Conservation (phyloP, 192 early-diverging fungal species). For the Backusella westeae region DNA sequence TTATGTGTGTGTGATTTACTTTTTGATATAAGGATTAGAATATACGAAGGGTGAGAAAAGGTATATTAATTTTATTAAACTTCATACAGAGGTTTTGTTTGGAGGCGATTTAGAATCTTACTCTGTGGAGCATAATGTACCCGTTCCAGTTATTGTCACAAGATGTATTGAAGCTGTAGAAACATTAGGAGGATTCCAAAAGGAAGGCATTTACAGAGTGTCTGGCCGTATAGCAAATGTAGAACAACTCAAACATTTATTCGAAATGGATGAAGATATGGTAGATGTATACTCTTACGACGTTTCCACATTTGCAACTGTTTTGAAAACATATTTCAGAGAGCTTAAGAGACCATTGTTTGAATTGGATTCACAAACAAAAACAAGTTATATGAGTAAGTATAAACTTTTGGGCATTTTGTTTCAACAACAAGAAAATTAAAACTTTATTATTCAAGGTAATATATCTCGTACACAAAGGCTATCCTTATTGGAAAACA, state of each 20-base stretch:
- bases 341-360: slow-evolving; percentile 61
- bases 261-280: slow-evolving; percentile 36
- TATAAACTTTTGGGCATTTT: not conserved
- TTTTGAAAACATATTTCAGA: slow-evolving; percentile 65
- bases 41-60: not conserved
- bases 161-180: slow-evolving; percentile 36
- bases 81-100: slow-evolving; percentile 29
- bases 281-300: slow-evolving; percentile 41
- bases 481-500: slow-evolving; percentile 36
- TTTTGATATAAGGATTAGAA: too few species aligned
- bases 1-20: not conserved
- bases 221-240: slow-evolving; percentile 35
- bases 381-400: slow-evolving; percentile 53
- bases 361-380: slow-evolving; percentile 43
- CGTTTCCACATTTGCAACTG: slow-evolving; percentile 54
- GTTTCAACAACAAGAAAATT: not conserved
- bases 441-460: not conserved
- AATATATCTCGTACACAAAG: slow-evolving; percentile 21
- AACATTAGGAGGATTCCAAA: slow-evolving; percentile 27
- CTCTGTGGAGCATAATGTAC: slow-evolving; percentile 22
- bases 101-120: slow-evolving; percentile 32
- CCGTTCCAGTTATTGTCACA: slow-evolving; percentile 30
- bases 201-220: slow-evolving; percentile 39
- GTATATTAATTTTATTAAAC: not conserved
- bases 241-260: slow-evolving; percentile 27